A percentile compares a stretch with the other conserved stretches of the same genome.
These are phyloP conservation scores for Ulota crispa DNA, from an alignment of 225 moss, liverwort and hornwort species.

Conservation along the genomic window DNA sequence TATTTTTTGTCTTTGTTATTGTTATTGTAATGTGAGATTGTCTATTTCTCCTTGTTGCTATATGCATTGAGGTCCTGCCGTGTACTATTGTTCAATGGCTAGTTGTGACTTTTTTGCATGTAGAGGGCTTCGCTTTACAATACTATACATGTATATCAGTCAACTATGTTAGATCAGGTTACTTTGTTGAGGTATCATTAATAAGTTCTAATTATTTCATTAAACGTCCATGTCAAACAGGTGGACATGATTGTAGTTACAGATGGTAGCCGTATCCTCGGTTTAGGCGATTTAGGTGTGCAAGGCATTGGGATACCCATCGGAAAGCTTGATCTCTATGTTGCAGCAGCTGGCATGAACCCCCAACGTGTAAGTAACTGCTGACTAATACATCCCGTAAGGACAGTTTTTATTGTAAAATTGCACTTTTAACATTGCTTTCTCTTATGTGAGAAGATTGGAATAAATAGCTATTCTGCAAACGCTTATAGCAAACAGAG, in stretches of 20 bases:
- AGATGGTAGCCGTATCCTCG: conserved; percentile 94
- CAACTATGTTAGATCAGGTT: neutral
- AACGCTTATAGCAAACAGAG: neutral
- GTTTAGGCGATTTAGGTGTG: conserved; percentile 93
- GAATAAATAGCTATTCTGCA: neutral
- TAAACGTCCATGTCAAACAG: conserved; percentile 38
- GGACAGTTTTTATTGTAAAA: neutral
- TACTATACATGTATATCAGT: conserved; percentile 2
- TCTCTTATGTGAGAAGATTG: neutral
- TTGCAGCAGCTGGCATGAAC: conserved; percentile 95
- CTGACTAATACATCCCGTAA: conserved; percentile 13
- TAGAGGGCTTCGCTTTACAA: neutral
- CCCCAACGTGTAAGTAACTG: conserved; percentile 69
- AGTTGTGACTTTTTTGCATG: neutral
- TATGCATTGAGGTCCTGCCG: neutral
- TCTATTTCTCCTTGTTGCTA: neutral
- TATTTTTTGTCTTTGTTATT: neutral
- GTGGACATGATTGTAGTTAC: conserved; percentile 99
- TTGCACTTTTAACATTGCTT: neutral
- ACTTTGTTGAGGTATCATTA: conserved; percentile 1
- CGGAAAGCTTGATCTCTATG: conserved; percentile 97
- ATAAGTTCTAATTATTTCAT: conserved; percentile 10
- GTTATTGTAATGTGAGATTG: neutral
- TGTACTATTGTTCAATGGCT: conserved; percentile 2
- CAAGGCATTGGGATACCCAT: conserved; percentile 98